Evolutionary conservation across 1,284 basidiomycete species (phyloP).

Genomic region (Puccinia brachypodii): DNA sequence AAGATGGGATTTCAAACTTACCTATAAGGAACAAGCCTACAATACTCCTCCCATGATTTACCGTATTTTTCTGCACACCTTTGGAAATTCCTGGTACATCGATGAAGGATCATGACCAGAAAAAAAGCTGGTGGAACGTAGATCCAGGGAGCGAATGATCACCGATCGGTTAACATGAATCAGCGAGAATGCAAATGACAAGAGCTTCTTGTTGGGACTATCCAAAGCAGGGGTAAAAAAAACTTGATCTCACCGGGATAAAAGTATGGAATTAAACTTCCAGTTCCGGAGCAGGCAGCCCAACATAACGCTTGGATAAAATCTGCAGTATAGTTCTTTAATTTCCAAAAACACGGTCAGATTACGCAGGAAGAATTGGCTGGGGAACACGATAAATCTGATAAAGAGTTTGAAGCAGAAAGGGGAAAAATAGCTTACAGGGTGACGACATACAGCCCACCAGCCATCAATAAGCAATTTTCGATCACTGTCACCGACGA

Average conservation of each 20-base stretch:
- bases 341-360: constrained; percentile 59
- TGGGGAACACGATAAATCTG: background rate
- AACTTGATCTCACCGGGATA: constrained; percentile 72
- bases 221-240: constrained; percentile 79
- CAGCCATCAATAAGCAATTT: constrained; percentile 79
- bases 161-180: background rate
- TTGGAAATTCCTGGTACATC: constrained; percentile 54
- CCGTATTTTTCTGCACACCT: constrained; percentile 89
- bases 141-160: no score
- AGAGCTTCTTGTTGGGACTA: background rate
- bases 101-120: constrained; percentile 55
- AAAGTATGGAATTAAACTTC: constrained; percentile 88
- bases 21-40: constrained; percentile 60
- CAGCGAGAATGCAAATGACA: background rate
- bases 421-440: constrained; percentile 61
- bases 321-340: constrained; percentile 65
- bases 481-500: constrained; percentile 73
- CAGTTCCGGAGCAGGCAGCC: constrained; percentile 80
- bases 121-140: constrained; percentile 47
- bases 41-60: constrained; percentile 90
- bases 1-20: constrained; percentile 25
- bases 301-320: constrained; percentile 70
- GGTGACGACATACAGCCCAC: constrained; percentile 88
- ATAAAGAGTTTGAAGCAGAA: background rate
- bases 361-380: background rate